A percentile compares a stretch with the other conserved stretches of the same genome.
phyloP scores from a whole-genome alignment of 257 asterid species.

The Coffea eugenioides region DNA sequence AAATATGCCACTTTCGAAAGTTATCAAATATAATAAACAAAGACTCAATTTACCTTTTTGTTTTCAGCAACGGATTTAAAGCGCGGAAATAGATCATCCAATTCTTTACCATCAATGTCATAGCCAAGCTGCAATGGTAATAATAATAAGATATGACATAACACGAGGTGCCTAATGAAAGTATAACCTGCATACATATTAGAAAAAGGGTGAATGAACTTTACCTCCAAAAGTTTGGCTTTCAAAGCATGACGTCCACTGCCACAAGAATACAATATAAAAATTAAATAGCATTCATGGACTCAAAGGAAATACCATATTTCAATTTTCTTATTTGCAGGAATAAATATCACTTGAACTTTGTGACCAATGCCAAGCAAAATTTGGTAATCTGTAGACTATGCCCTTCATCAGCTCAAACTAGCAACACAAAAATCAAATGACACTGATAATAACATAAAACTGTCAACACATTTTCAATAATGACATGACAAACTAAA shows the following conservation, averaged over 20 bases:
- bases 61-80: conserved; percentile 89
- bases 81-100: conserved; percentile 88
- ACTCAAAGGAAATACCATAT: background rate
- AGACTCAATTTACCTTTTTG: conserved; percentile 62
- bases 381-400: background rate
- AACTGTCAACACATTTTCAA: background rate
- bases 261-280: conserved; percentile 26
- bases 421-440: background rate
- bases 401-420: background rate
- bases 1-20: background rate
- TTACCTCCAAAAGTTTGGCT: conserved; percentile 85
- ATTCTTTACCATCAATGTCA: conserved; percentile 77
- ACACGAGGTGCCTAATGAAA: background rate
- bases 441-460: background rate
- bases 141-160: conserved; percentile 18
- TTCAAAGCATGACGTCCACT: conserved; percentile 98
- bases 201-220: conserved; percentile 8
- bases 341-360: no score
- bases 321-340: background rate
- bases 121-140: conserved; percentile 71
- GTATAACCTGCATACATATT: background rate
- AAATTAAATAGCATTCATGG: background rate
- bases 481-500: background rate
- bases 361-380: background rate
- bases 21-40: background rate